These are phyloP conservation scores for Sclerotinia trifoliorum DNA, from an alignment of 2,329 filamentous ascomycete species.

Conservation along the genomic window DNA sequence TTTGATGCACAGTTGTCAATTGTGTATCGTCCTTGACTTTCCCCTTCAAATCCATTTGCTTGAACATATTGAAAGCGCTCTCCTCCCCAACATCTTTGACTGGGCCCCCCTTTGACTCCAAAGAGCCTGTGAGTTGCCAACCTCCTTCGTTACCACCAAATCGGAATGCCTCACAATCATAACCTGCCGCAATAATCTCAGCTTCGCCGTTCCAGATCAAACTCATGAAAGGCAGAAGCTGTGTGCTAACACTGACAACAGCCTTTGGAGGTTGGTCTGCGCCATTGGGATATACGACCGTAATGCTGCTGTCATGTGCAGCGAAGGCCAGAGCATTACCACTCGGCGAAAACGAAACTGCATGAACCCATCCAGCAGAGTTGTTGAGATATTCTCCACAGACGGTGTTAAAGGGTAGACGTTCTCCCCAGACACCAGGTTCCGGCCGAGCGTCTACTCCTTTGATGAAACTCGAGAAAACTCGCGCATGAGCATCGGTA, in stretches of 20 bases:
- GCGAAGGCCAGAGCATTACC: slow-evolving; percentile 93
- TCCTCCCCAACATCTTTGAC: slow-evolving; percentile 69
- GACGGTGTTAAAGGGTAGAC: slow-evolving; percentile 95
- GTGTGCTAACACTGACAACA: slow-evolving; percentile 86
- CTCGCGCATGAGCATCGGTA: slow-evolving; percentile 94
- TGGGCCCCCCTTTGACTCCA: slow-evolving; percentile 65
- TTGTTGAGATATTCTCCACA: slow-evolving; percentile 96
- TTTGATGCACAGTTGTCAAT: slow-evolving; percentile 93
- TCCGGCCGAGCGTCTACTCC: slow-evolving; percentile 84
- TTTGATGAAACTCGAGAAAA: slow-evolving; percentile 96
- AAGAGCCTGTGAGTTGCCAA: slow-evolving; percentile 79
- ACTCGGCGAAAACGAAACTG: slow-evolving; percentile 86
- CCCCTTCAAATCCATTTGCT: slow-evolving; percentile 97
- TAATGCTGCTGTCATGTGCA: slow-evolving; percentile 94
- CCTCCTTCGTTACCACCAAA: slow-evolving; percentile 76
- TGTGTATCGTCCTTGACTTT: slow-evolving; percentile 90
- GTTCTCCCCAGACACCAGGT: slow-evolving; percentile 88
- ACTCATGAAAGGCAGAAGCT: slow-evolving; percentile 88
- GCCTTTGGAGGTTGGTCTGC: slow-evolving; percentile 88
- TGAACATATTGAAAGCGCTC: slow-evolving; percentile 95
- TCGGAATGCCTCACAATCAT: slow-evolving; percentile 86
- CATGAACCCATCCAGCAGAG: slow-evolving; percentile 95
- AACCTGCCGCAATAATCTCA: slow-evolving; percentile 93
- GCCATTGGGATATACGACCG: slow-evolving; percentile 88
- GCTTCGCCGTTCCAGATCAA: slow-evolving; percentile 88